Evolutionary conservation across 768 basidiomycete genomes (phyloP).

Genomic region (Hericium alpestre): DNA sequence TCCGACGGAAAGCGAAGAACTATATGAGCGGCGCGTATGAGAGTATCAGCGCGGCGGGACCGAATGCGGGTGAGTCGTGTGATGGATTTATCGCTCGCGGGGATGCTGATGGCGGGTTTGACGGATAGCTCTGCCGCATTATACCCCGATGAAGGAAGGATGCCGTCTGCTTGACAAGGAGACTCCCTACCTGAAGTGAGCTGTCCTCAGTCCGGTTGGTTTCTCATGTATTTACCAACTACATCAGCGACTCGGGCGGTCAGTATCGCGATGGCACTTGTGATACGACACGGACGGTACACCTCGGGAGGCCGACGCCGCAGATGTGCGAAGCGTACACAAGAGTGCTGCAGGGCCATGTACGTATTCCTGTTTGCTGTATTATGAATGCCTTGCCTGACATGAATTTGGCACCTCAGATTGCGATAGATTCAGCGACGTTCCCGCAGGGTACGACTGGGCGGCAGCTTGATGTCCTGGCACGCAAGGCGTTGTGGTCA

Average conservation of each 20-base stretch:
- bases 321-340: conserved; percentile 89
- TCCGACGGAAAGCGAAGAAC: conserved; percentile 55
- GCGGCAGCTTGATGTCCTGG: conserved; percentile 73
- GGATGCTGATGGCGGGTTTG: background rate
- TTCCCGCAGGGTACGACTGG: conserved; percentile 91
- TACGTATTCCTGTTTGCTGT: conserved; percentile 32
- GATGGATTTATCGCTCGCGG: background rate
- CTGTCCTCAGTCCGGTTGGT: conserved; percentile 24
- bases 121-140: conserved; percentile 74
- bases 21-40: conserved; percentile 84
- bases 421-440: conserved; percentile 80
- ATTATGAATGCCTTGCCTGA: conserved; percentile 8
- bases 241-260: conserved; percentile 65
- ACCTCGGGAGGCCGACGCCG: conserved; percentile 80
- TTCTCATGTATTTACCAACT: conserved; percentile 1
- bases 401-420: conserved; percentile 34
- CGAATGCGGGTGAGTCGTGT: conserved; percentile 57
- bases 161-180: conserved; percentile 68
- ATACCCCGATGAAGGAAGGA: conserved; percentile 59
- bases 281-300: conserved; percentile 72
- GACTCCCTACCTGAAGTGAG: conserved; percentile 69
- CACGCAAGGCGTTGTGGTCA: conserved; percentile 81
- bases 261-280: conserved; percentile 87
- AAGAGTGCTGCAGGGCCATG: conserved; percentile 91
- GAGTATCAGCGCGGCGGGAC: conserved; percentile 80